Evolutionary conservation across 306 rosid genomes (phyloP).

Genomic region (Acmispon strigosus): DNA sequence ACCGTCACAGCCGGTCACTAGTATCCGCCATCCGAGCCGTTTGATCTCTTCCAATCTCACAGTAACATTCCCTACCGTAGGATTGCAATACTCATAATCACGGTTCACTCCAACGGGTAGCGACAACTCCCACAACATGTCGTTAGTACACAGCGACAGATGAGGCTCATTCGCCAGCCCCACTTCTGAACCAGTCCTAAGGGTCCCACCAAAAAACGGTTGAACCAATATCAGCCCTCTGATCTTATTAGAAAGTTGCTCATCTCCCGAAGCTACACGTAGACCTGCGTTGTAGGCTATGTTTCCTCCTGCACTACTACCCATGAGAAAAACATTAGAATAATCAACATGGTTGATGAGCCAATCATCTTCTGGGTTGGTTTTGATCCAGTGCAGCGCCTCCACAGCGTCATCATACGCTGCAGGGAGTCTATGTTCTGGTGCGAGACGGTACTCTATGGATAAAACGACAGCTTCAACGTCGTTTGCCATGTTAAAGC

Average conservation of each 20-base stretch:
- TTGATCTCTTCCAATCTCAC: neutral
- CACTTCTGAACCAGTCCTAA: constrained; percentile 31
- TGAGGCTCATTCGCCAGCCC: constrained; percentile 20
- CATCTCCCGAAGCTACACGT: neutral
- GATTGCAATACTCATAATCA: constrained; percentile 45
- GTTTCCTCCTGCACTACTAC: too few relatives aligned
- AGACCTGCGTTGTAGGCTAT: constrained; percentile 42
- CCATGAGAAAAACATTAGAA: too few relatives aligned
- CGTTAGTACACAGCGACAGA: neutral
- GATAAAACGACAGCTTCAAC: too few relatives aligned
- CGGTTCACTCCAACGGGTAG: constrained; percentile 38
- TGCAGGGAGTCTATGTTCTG: too few relatives aligned
- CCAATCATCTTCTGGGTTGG: too few relatives aligned
- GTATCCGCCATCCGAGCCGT: constrained; percentile 25
- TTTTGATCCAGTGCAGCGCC: too few relatives aligned
- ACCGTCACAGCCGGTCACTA: constrained; percentile 38
- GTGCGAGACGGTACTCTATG: too few relatives aligned
- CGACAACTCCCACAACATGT: constrained; percentile 42
- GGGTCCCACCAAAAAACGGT: constrained; percentile 42
- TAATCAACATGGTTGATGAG: too few relatives aligned
- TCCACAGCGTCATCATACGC: too few relatives aligned
- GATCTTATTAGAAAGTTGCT: constrained; percentile 5
- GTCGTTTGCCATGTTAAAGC: too few relatives aligned
- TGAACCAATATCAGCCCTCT: constrained; percentile 46
- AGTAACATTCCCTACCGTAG: too few relatives aligned